A percentile compares a stretch with the other conserved stretches of the same genome.
Conservation (phyloP, 805 yeast species). For the Myxozyma monticola region DNA sequence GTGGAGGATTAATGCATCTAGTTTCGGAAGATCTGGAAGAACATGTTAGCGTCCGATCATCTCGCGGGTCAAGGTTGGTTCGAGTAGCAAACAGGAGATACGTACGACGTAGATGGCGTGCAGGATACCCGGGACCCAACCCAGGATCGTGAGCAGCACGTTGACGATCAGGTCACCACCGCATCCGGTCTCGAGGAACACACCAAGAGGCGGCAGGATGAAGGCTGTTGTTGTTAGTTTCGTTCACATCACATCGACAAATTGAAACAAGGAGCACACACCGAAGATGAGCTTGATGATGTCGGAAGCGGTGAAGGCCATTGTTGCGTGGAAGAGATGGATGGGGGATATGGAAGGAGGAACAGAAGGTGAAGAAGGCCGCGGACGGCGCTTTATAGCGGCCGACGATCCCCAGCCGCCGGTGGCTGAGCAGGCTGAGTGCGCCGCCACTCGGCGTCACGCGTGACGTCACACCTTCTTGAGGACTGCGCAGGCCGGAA, state of each 20-base stretch:
- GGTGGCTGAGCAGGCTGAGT: no score
- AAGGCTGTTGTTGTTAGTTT: constrained; percentile 11
- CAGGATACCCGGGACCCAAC: constrained; percentile 65
- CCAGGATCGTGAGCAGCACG: constrained; percentile 65
- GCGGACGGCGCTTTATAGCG: no score
- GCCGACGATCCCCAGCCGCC: no score
- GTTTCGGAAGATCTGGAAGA: constrained; percentile 11
- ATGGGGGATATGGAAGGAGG: no score
- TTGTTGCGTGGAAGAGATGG: no score
- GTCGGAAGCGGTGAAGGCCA: constrained; percentile 57
- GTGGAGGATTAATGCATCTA: no score
- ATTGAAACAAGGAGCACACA: constrained; percentile 29
- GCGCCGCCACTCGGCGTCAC: no score
- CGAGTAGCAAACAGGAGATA: background rate
- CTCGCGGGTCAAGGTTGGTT: background rate
- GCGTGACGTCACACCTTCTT: no score
- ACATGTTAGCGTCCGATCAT: background rate
- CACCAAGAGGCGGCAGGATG: constrained; percentile 58
- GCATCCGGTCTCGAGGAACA: constrained; percentile 61
- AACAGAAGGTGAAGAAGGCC: no score
- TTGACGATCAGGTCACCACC: constrained; percentile 52
- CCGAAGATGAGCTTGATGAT: constrained; percentile 51
- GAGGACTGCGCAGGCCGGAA: no score
- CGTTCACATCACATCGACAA: background rate
- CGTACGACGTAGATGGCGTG: constrained; percentile 41